These are phyloP conservation scores for Gomphus sp. DNA, from an alignment of 1,284 basidiomycete species.

Conservation along the genomic window DNA sequence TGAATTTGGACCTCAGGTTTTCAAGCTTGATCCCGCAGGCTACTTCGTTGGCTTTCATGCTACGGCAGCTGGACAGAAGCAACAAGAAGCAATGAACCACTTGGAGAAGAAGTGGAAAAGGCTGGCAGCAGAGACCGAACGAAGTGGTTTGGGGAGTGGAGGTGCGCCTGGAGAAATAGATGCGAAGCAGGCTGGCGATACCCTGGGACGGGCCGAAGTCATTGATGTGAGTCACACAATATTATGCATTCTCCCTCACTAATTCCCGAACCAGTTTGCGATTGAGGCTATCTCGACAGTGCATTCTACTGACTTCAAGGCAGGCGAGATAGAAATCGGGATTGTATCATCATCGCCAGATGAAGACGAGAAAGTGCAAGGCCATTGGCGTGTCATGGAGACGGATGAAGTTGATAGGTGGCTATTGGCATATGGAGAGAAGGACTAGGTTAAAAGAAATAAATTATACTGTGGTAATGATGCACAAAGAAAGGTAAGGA, in stretches of 20 bases:
- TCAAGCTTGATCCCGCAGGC: constrained; percentile 97
- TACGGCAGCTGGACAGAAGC: constrained; percentile 93
- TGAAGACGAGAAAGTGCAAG: constrained; percentile 57
- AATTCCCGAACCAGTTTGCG: constrained; percentile 55
- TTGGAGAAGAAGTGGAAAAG: constrained; percentile 99
- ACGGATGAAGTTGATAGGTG: constrained; percentile 81
- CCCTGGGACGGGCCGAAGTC: constrained; percentile 56
- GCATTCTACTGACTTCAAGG: constrained; percentile 92
- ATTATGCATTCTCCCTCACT: neutral
- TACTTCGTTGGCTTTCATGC: constrained; percentile 99
- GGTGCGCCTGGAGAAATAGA: constrained; percentile 44
- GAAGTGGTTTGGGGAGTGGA: constrained; percentile 48
- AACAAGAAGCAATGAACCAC: constrained; percentile 97
- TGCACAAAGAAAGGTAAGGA: neutral
- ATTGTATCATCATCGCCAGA: constrained; percentile 67
- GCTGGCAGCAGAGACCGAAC: constrained; percentile 36
- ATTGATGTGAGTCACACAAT: constrained; percentile 58
- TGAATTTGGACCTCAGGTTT: constrained; percentile 87
- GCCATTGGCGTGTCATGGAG: constrained; percentile 77
- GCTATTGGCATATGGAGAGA: constrained; percentile 87
- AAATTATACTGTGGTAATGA: neutral
- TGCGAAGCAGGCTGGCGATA: constrained; percentile 58
- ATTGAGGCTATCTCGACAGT: constrained; percentile 92
- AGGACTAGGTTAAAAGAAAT: constrained; percentile 48
- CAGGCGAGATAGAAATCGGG: constrained; percentile 81